Evolutionary conservation across 2,329 filamentous ascomycete genomes (phyloP).

Genomic region (Aspergillus hortae): DNA sequence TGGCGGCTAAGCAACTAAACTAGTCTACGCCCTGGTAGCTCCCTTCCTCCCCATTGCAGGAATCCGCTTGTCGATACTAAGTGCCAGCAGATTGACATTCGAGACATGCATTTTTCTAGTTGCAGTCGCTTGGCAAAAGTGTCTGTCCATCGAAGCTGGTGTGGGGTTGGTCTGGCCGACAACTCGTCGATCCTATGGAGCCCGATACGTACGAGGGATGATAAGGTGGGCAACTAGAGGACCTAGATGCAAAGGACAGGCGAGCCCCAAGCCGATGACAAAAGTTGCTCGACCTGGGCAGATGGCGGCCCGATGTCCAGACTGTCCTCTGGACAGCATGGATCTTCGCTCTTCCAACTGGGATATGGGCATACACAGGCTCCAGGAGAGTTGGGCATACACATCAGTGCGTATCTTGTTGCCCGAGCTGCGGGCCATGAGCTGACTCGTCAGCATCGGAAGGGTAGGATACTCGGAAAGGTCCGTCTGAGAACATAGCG

Average conservation of each 20-base stretch:
- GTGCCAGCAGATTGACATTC: not conserved
- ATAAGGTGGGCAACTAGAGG: not conserved
- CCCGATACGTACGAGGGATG: not conserved
- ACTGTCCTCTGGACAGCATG: conserved; percentile 16
- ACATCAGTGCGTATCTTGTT: conserved; percentile 22
- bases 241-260: not conserved
- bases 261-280: not conserved
- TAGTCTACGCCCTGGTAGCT: not conserved
- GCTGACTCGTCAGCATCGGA: conserved; percentile 10
- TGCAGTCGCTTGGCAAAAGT: too few species aligned
- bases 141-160: too few species aligned
- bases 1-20: not conserved
- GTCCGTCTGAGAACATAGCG: not conserved
- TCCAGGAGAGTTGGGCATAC: conserved; percentile 26
- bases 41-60: not conserved
- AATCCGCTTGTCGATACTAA: not conserved
- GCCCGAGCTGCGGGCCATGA: conserved; percentile 20
- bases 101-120: too few species aligned
- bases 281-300: not conserved
- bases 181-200: not conserved
- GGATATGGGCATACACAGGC: conserved; percentile 7
- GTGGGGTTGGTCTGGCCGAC: not conserved
- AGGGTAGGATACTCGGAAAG: not conserved
- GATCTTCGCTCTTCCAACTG: conserved; percentile 12
- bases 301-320: conserved; percentile 16